Evolutionary conservation across 2,329 filamentous ascomycete genomes (phyloP).

Genomic region (Aspergillus sojae): DNA sequence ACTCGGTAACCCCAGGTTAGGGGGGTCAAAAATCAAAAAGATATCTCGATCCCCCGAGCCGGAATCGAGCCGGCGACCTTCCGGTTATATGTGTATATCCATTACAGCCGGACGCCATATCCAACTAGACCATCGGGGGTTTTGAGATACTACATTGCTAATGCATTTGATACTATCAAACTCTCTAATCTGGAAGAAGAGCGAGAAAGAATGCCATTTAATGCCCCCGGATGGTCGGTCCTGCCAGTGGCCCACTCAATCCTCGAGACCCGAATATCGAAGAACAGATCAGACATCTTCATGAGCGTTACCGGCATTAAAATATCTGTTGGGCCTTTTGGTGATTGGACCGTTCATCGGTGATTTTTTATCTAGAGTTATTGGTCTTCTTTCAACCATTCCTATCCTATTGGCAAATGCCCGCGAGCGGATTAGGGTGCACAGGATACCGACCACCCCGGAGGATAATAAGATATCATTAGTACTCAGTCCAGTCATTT

Average conservation of each 20-base stretch:
- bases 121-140: not conserved
- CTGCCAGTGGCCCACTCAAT: constrained; percentile 32
- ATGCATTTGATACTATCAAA: too few species aligned
- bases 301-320: constrained; percentile 55
- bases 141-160: not conserved
- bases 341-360: constrained; percentile 8
- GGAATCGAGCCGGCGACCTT: not conserved
- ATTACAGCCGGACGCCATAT: not conserved
- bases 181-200: constrained; percentile 69
- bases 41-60: not conserved
- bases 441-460: too few species aligned
- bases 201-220: constrained; percentile 68
- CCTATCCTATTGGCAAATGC: not conserved
- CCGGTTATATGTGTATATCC: not conserved
- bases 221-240: constrained; percentile 33
- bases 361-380: constrained; percentile 8
- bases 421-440: too few species aligned
- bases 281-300: constrained; percentile 76
- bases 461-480: too few species aligned
- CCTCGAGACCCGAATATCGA: constrained; percentile 69
- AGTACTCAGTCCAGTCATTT: too few species aligned
- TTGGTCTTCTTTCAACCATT: constrained; percentile 2
- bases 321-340: not conserved
- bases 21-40: not conserved
- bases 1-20: too few species aligned